Conservation (phyloP, 2,329 filamentous ascomycete species). For the Fusarium albosuccineum region DNA sequence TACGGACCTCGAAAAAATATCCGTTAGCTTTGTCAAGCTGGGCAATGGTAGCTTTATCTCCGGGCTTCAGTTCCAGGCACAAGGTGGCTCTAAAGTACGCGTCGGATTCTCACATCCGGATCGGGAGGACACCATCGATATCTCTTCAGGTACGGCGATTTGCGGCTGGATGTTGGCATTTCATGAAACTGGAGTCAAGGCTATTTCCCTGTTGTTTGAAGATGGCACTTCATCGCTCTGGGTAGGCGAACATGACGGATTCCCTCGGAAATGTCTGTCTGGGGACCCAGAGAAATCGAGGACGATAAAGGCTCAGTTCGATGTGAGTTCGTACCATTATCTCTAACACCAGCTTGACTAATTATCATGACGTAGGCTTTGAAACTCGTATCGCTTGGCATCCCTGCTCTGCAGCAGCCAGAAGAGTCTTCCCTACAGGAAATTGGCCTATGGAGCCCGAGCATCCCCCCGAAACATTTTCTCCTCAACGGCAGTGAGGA, state of each 20-base stretch:
- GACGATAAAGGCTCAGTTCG: constrained; percentile 12
- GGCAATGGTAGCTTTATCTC: constrained; percentile 11
- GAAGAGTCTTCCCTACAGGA: not conserved
- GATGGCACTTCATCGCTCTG: constrained; percentile 9
- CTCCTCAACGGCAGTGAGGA: constrained; percentile 8
- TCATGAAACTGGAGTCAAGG: constrained; percentile 8
- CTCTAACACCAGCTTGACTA: not conserved
- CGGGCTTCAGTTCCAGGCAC: constrained; percentile 13
- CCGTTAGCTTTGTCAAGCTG: constrained; percentile 13
- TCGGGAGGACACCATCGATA: constrained; percentile 4
- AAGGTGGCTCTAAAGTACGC: not conserved
- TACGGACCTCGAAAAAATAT: not conserved
- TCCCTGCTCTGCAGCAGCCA: not conserved
- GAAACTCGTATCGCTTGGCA: not conserved
- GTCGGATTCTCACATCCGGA: constrained; percentile 11
- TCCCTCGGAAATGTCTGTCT: constrained; percentile 5
- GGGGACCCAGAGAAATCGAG: not conserved
- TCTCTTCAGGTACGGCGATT: not conserved
- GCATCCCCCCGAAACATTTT: constrained; percentile 7
- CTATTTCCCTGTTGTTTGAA: constrained; percentile 3
- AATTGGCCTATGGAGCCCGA: constrained; percentile 9
- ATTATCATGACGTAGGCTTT: not conserved
- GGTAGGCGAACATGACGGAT: constrained; percentile 8
- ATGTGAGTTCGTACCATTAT: constrained; percentile 2
- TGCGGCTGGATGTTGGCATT: constrained; percentile 15